Percentiles rank a stretch among this genome's conserved stretches.
Conservation (phyloP, 768 basidiomycete species). For the Scleroderma bovista region DNA sequence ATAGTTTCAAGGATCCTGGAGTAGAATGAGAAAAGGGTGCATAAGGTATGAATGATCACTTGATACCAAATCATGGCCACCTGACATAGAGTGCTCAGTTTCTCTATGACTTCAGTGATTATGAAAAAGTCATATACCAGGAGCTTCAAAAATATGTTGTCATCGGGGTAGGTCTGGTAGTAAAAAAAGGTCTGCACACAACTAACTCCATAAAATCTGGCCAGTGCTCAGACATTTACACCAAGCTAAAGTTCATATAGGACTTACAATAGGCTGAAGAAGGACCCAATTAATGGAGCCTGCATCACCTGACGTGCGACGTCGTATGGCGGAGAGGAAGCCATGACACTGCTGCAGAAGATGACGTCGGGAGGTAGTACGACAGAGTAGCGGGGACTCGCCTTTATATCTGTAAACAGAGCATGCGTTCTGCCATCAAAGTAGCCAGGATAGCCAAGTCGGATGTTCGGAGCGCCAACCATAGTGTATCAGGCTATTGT, state of each 20-base stretch:
- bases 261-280: neutral
- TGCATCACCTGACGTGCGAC: neutral
- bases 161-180: neutral
- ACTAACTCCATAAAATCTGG: neutral
- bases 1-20: neutral
- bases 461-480: too few species aligned
- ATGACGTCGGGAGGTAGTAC: too few species aligned
- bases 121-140: neutral
- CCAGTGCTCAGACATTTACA: neutral
- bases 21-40: too few species aligned
- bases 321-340: neutral
- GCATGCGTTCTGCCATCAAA: too few species aligned
- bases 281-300: neutral
- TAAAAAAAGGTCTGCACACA: neutral
- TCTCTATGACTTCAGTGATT: neutral
- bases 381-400: too few species aligned
- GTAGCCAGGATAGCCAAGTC: too few species aligned
- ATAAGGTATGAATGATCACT: neutral
- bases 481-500: too few species aligned
- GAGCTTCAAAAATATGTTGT: neutral
- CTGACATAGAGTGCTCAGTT: neutral
- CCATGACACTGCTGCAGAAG: neutral
- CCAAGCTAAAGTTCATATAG: neutral
- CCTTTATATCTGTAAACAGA: too few species aligned
- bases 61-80: neutral